Percentiles rank a stretch among this genome's conserved stretches.
Conservation (phyloP, 2,329 filamentous ascomycete genomes). For the Daldinia eschscholtzii region DNA sequence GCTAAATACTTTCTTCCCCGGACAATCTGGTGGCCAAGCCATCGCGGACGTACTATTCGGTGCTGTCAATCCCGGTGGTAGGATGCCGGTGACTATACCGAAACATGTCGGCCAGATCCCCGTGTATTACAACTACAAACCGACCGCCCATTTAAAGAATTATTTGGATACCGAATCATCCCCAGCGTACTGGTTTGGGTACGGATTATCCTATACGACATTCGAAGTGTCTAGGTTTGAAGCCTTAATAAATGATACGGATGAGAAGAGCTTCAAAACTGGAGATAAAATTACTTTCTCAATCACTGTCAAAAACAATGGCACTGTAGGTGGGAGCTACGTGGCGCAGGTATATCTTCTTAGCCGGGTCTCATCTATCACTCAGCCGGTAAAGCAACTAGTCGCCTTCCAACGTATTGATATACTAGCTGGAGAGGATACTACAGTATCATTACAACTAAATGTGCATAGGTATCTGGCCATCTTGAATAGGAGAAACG, state of each 20-base stretch:
- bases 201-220: slow-evolving; percentile 53
- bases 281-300: slow-evolving; percentile 55
- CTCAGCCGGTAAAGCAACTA: slow-evolving; percentile 59
- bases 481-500: slow-evolving; percentile 57
- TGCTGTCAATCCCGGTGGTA: slow-evolving; percentile 51
- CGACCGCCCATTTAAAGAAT: slow-evolving; percentile 46
- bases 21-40: slow-evolving; percentile 53
- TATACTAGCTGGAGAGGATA: slow-evolving; percentile 52
- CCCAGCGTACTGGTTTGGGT: slow-evolving; percentile 54
- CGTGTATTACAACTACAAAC: slow-evolving; percentile 54
- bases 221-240: slow-evolving; percentile 51
- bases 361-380: slow-evolving; percentile 55
- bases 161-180: slow-evolving; percentile 52
- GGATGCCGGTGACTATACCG: slow-evolving; percentile 54
- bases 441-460: slow-evolving; percentile 52
- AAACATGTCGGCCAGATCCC: slow-evolving; percentile 54
- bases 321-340: slow-evolving; percentile 53
- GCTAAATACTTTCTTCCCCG: slow-evolving; percentile 55
- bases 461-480: slow-evolving; percentile 59
- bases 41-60: slow-evolving; percentile 56
- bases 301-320: slow-evolving; percentile 53
- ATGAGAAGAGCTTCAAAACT: slow-evolving; percentile 35
- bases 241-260: slow-evolving; percentile 18
- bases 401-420: slow-evolving; percentile 58
- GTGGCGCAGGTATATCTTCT: slow-evolving; percentile 59